A percentile compares a stretch with the other conserved stretches of the same genome.
These are phyloP conservation scores for Spergularia bocconei DNA, from an alignment of 148 eudicot species.

Conservation along the genomic window DNA sequence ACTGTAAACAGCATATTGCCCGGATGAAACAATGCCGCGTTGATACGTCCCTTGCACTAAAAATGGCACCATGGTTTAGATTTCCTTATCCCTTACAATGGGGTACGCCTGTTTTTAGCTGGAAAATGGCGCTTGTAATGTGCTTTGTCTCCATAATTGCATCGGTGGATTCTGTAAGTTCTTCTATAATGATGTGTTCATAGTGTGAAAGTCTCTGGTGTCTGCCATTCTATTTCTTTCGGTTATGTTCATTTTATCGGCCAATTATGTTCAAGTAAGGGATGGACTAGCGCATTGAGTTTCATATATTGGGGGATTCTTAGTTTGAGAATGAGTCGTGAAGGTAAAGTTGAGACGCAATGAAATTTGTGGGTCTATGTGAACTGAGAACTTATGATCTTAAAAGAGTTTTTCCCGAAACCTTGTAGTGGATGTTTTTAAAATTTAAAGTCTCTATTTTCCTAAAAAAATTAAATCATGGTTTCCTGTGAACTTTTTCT, in stretches of 20 bases:
- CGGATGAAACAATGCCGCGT: slow-evolving; percentile 85
- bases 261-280: no score
- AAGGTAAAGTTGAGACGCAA: no score
- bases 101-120: slow-evolving; percentile 83
- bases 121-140: slow-evolving; percentile 98
- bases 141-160: slow-evolving; percentile 85
- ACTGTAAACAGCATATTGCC: slow-evolving; percentile 75
- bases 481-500: not conserved
- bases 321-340: no score
- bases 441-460: not conserved
- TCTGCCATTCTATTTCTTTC: not conserved
- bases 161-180: slow-evolving; percentile 90
- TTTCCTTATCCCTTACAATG: slow-evolving; percentile 97
- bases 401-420: no score
- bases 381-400: no score
- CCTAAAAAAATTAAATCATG: not conserved
- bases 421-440: no score
- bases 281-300: no score
- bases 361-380: no score
- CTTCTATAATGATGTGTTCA: not conserved
- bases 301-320: no score
- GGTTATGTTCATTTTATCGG: not conserved
- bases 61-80: slow-evolving; percentile 89
- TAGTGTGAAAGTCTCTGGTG: not conserved
- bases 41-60: slow-evolving; percentile 89